Conservation (phyloP, 768 basidiomycete species). For the Hygrophorus pudorinus region DNA sequence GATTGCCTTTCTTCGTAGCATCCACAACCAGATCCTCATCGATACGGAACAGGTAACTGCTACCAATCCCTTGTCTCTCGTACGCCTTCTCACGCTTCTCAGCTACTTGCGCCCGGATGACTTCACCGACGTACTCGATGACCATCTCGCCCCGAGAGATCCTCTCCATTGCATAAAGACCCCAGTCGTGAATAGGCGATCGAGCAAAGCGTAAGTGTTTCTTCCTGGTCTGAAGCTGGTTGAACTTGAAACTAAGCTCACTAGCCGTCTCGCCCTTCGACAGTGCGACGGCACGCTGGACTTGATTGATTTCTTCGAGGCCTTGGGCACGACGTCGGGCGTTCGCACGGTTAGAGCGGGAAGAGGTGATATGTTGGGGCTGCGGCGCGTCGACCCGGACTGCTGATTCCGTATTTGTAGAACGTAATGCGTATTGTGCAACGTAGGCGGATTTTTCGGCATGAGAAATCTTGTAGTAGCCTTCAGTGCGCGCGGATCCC, state of each 20-base stretch:
- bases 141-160: constrained; percentile 96
- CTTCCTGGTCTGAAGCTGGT: constrained; percentile 95
- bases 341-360: constrained; percentile 85
- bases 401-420: constrained; percentile 32
- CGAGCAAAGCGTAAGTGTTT: constrained; percentile 94
- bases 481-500: constrained; percentile 88
- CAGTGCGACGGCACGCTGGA: constrained; percentile 69
- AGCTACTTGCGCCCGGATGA: constrained; percentile 90
- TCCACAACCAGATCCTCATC: constrained; percentile 98
- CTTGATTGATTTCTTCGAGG: constrained; percentile 89
- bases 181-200: constrained; percentile 97
- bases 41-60: constrained; percentile 95
- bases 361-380: constrained; percentile 55
- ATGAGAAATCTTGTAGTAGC: constrained; percentile 91
- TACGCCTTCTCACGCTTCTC: constrained; percentile 97
- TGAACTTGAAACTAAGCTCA: constrained; percentile 88
- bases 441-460: constrained; percentile 89
- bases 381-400: constrained; percentile 36
- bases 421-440: constrained; percentile 63
- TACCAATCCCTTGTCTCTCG: constrained; percentile 94
- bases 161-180: constrained; percentile 94
- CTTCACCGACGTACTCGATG: constrained; percentile 98
- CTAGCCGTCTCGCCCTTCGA: constrained; percentile 66
- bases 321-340: constrained; percentile 87
- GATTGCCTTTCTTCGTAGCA: constrained; percentile 97